Evolutionary conservation across 2,329 filamentous ascomycete genomes (phyloP).

Genomic region (Phyllosticta citribraziliensis): DNA sequence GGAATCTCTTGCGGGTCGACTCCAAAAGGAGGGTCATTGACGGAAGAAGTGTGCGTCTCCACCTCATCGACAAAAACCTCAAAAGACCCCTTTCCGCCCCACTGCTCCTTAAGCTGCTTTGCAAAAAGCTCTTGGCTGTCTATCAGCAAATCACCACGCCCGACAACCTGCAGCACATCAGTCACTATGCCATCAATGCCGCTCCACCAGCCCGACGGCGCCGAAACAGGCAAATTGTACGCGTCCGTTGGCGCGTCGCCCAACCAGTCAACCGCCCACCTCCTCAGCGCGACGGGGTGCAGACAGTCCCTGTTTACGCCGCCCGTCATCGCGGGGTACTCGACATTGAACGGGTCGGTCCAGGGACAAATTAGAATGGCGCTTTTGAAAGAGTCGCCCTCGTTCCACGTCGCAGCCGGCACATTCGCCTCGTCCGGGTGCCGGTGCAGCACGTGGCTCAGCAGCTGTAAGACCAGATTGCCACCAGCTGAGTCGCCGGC

Average conservation of each 20-base stretch:
- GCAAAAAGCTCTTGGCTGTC: not conserved
- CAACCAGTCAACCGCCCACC: not conserved
- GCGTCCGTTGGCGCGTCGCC: not conserved
- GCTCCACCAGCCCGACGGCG: conserved; percentile 1
- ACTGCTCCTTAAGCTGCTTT: not conserved
- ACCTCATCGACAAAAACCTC: not conserved
- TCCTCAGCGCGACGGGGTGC: not conserved
- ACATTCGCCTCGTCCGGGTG: conserved; percentile 14
- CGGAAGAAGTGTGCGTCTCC: not conserved
- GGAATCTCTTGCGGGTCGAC: not conserved
- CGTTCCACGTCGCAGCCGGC: not conserved
- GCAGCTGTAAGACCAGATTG: conserved; percentile 14
- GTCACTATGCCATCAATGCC: not conserved
- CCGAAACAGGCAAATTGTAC: not conserved
- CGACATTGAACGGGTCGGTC: conserved; percentile 3
- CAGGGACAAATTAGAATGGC: not conserved
- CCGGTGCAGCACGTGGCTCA: conserved; percentile 19
- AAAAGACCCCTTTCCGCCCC: not conserved
- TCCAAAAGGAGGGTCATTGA: not conserved
- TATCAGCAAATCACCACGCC: not conserved
- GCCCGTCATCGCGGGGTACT: not conserved
- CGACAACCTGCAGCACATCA: not conserved
- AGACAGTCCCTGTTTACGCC: not conserved
- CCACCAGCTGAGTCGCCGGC: conserved; percentile 18
- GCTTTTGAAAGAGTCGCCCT: not conserved